These are phyloP conservation scores for Beauveria pseudobassiana DNA, from an alignment of 2,329 filamentous ascomycete genomes.

Conservation along the genomic window DNA sequence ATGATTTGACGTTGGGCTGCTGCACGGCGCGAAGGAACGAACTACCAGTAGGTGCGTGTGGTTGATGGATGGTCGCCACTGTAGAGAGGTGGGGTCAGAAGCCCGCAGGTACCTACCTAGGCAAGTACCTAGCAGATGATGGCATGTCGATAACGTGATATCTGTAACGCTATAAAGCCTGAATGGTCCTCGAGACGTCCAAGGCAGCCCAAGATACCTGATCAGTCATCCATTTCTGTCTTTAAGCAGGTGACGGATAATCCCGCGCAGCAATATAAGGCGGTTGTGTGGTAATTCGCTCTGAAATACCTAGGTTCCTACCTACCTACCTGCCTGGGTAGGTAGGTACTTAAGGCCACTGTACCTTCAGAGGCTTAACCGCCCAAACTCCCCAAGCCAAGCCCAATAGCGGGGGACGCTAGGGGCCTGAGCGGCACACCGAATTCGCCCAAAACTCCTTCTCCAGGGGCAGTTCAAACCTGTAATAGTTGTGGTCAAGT, in stretches of 20 bases:
- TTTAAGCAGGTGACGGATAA: too few species aligned
- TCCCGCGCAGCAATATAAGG: too few species aligned
- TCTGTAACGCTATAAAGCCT: too few species aligned
- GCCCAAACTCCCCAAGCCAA: not conserved
- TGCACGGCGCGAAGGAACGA: not conserved
- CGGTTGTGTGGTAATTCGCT: too few species aligned
- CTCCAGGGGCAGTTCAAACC: not conserved
- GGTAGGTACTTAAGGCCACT: not conserved
- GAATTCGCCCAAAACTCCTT: not conserved
- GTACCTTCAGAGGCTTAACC: not conserved
- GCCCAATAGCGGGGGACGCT: constrained; percentile 8
- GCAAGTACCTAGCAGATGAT: not conserved
- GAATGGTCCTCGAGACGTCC: too few species aligned
- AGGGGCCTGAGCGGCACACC: constrained; percentile 7
- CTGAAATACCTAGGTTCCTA: too few species aligned
- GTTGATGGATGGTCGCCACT: not conserved
- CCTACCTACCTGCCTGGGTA: not conserved
- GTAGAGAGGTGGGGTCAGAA: not conserved
- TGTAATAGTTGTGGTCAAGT: not conserved
- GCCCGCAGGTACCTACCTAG: not conserved
- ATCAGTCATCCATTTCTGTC: not conserved
- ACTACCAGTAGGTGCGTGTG: not conserved
- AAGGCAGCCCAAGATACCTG: not conserved
- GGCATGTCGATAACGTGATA: constrained; percentile 4
- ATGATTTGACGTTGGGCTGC: constrained; percentile 8